A percentile compares a stretch with the other conserved stretches of the same genome.
Evolutionary conservation across 345 rosid species (phyloP).

Genomic region (Adansonia digitata): DNA sequence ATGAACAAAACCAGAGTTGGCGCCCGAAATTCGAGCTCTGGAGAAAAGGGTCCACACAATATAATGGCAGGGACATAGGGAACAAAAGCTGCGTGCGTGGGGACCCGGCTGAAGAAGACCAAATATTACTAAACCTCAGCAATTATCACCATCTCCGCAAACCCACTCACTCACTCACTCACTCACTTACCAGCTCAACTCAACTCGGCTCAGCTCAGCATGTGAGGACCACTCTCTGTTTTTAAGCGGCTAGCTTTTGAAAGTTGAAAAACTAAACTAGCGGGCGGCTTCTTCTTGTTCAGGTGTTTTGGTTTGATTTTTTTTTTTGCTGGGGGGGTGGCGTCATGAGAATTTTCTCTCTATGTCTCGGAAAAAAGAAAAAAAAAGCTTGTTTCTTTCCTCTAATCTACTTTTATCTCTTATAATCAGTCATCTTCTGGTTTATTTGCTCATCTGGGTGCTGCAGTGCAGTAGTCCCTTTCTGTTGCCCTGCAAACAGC

Average conservation of each 20-base stretch:
- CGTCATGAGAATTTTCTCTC: not conserved
- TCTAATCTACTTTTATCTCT: not conserved
- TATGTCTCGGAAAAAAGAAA: no score
- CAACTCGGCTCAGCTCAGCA: slow-evolving; percentile 5
- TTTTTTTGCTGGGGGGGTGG: not conserved
- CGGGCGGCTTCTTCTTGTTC: slow-evolving; percentile 13
- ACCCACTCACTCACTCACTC: not conserved
- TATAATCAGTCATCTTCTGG: not conserved
- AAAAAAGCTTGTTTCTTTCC: not conserved
- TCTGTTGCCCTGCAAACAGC: not conserved
- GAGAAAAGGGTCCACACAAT: slow-evolving; percentile 2
- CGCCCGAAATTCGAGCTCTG: slow-evolving; percentile 25
- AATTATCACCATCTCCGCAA: slow-evolving; percentile 2
- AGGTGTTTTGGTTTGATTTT: not conserved
- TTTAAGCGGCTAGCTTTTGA: slow-evolving; percentile 14
- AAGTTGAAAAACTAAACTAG: slow-evolving; percentile 19
- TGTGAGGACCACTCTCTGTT: not conserved
- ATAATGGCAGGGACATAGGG: not conserved
- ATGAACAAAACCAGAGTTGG: slow-evolving; percentile 3
- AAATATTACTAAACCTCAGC: not conserved
- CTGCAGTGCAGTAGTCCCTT: not conserved
- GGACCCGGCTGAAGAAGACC: not conserved
- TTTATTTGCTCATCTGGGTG: not conserved
- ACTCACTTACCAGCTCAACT: not conserved
- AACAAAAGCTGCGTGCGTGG: not conserved